Conservation (phyloP, 179 eudicot species). For the Pouteria campechiana region DNA sequence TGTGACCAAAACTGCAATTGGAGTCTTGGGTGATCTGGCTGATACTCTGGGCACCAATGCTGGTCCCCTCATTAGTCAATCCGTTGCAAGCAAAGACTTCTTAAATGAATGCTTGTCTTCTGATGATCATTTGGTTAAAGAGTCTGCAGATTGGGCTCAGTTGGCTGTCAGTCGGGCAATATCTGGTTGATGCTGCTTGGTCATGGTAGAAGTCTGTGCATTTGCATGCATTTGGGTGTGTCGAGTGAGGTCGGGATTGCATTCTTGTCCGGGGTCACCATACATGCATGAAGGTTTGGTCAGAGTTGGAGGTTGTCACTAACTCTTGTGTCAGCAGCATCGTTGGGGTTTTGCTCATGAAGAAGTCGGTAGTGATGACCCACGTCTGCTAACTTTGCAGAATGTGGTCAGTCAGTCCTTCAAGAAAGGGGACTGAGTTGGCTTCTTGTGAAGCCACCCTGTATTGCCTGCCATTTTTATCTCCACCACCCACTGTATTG, state of each 20-base stretch:
- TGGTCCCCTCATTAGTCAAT: constrained; percentile 79
- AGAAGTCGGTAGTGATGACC: constrained; percentile 12
- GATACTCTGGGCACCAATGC: constrained; percentile 84
- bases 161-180: constrained; percentile 73
- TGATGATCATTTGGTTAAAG: constrained; percentile 75
- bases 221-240: constrained; percentile 72
- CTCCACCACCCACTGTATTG: too few species aligned
- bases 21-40: constrained; percentile 94
- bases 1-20: constrained; percentile 83
- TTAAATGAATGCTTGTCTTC: constrained; percentile 79
- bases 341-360: constrained; percentile 23
- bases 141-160: constrained; percentile 98
- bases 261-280: constrained; percentile 58
- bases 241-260: constrained; percentile 58
- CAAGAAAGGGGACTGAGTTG: too few species aligned
- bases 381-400: too few species aligned
- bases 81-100: constrained; percentile 60
- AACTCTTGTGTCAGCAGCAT: constrained; percentile 75
- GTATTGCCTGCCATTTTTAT: too few species aligned
- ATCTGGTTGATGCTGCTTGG: constrained; percentile 45
- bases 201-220: constrained; percentile 41
- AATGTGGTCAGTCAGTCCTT: too few species aligned
- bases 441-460: too few species aligned
- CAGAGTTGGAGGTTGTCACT: constrained; percentile 55
- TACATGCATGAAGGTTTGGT: too few species aligned